Percentiles rank a stretch among this genome's conserved stretches.
Evolutionary conservation across 1,139 yeast species (phyloP).

Genomic region (Geotrichum citri-aurantii): DNA sequence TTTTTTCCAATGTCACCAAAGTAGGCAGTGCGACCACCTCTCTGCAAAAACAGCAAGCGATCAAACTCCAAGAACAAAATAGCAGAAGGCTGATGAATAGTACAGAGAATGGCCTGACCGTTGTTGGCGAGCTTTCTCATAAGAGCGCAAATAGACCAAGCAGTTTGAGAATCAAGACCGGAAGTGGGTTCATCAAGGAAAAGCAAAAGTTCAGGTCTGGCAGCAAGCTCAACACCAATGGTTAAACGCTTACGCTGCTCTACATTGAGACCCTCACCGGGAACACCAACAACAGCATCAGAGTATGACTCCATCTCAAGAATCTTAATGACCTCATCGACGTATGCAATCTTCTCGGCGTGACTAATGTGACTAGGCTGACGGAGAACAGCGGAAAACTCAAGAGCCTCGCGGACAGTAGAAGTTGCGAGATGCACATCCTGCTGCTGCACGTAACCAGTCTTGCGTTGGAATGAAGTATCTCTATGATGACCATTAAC

Average conservation of each 20-base stretch:
- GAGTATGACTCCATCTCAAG: constrained; percentile 70
- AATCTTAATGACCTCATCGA: constrained; percentile 61
- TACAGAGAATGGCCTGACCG: constrained; percentile 79
- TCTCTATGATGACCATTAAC: constrained; percentile 69
- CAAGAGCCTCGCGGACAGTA: constrained; percentile 73
- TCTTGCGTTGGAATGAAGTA: constrained; percentile 69
- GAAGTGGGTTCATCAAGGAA: constrained; percentile 93
- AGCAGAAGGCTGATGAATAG: constrained; percentile 83
- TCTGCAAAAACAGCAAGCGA: constrained; percentile 61
- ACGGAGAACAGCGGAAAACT: constrained; percentile 67
- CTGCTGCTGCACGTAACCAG: constrained; percentile 81
- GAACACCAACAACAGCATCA: constrained; percentile 78
- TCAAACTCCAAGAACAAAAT: constrained; percentile 71
- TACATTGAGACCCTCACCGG: constrained; percentile 69
- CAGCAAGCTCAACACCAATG: constrained; percentile 82
- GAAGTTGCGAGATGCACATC: constrained; percentile 70
- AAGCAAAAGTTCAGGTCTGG: constrained; percentile 73
- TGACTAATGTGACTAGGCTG: constrained; percentile 54
- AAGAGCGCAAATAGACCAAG: constrained; percentile 77
- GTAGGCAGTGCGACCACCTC: constrained; percentile 74
- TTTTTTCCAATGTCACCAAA: constrained; percentile 73
- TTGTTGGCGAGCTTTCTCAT: constrained; percentile 68
- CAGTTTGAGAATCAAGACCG: constrained; percentile 87
- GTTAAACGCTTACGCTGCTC: constrained; percentile 84
- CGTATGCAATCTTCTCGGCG: constrained; percentile 61